Percentiles rank a stretch among this genome's conserved stretches.
Conservation (phyloP, 2,329 filamentous ascomycete genomes). For the Penicillium capsulatum region DNA sequence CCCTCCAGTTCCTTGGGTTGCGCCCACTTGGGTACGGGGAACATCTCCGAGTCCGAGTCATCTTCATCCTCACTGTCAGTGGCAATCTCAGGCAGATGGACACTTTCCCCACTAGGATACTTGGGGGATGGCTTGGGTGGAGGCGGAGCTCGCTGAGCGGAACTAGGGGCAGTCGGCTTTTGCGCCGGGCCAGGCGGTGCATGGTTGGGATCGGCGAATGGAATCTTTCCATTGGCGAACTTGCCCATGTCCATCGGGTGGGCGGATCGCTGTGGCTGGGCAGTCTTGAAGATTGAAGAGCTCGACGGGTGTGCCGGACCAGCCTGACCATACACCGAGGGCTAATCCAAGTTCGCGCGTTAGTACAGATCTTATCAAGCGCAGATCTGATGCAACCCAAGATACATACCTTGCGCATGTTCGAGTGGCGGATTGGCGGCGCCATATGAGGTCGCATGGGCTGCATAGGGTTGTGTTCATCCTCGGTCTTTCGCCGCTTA, state of each 20-base stretch:
- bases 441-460: constrained; percentile 67
- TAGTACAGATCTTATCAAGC: neutral
- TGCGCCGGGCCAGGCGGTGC: constrained; percentile 45
- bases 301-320: constrained; percentile 31
- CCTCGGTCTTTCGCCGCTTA: constrained; percentile 76
- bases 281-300: constrained; percentile 39
- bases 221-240: constrained; percentile 81
- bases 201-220: constrained; percentile 71
- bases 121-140: constrained; percentile 66
- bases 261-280: constrained; percentile 56
- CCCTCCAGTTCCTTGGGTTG: constrained; percentile 77
- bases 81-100: constrained; percentile 89
- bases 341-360: constrained; percentile 31
- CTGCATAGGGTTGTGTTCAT: constrained; percentile 61
- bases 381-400: neutral
- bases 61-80: constrained; percentile 88
- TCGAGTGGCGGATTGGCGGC: constrained; percentile 79
- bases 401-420: constrained; percentile 61
- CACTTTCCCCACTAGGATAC: constrained; percentile 83
- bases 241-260: constrained; percentile 82
- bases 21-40: constrained; percentile 75
- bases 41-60: constrained; percentile 57
- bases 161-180: constrained; percentile 64
- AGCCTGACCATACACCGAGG: constrained; percentile 39
- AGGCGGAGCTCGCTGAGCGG: constrained; percentile 32